A percentile compares a stretch with the other conserved stretches of the same genome.
phyloP scores from a whole-genome alignment of 2,329 filamentous ascomycete genomes.

The Mycosphaerella sp. region DNA sequence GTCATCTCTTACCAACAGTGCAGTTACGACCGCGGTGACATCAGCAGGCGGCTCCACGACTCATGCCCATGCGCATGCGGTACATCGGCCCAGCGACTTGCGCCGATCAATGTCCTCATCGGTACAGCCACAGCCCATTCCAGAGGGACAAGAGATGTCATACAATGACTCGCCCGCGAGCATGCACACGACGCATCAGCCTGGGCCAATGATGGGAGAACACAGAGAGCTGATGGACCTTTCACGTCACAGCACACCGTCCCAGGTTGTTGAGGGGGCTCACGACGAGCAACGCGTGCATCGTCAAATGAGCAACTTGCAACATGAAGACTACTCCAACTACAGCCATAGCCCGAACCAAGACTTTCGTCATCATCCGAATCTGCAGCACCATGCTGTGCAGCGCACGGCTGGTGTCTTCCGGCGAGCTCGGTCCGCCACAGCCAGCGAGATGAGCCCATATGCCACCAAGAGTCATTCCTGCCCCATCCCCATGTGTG shows the following conservation, averaged over 20 bases:
- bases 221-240: conserved; percentile 75
- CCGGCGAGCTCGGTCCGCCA: conserved; percentile 86
- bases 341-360: conserved; percentile 46
- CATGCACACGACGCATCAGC: conserved; percentile 65
- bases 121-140: conserved; percentile 63
- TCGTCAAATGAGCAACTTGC: conserved; percentile 52
- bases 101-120: conserved; percentile 85
- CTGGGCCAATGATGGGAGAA: conserved; percentile 54
- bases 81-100: conserved; percentile 81
- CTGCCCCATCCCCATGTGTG: conserved; percentile 97
- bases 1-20: conserved; percentile 78
- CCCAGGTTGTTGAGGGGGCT: conserved; percentile 77
- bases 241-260: conserved; percentile 85
- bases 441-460: conserved; percentile 91
- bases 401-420: conserved; percentile 63
- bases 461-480: conserved; percentile 98
- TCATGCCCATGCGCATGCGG: conserved; percentile 46
- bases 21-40: conserved; percentile 51
- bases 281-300: conserved; percentile 53
- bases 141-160: conserved; percentile 54
- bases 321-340: conserved; percentile 64
- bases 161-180: conserved; percentile 73
- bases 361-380: conserved; percentile 39
- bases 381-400: conserved; percentile 52
- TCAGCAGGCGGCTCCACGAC: conserved; percentile 40